Conservation (phyloP, 345 rosid species). For the Populus alba region DNA sequence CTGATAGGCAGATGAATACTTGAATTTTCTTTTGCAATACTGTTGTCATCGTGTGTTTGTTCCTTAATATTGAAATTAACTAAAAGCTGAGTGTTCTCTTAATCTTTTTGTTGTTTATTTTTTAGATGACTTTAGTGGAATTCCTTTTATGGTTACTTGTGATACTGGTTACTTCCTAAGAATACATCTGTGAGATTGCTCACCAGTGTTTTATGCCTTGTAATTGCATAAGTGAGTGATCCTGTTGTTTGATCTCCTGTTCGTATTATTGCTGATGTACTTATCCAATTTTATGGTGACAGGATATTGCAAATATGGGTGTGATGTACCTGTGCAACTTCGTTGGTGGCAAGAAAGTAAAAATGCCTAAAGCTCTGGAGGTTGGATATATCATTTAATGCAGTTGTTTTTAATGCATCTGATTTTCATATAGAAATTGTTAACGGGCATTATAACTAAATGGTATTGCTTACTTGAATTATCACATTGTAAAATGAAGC, state of each 20-base stretch:
- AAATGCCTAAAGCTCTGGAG: conserved; percentile 33
- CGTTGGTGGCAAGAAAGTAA: conserved; percentile 20
- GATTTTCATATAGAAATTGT: background rate
- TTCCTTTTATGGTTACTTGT: background rate
- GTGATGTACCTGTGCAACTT: conserved; percentile 30
- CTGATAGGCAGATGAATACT: background rate
- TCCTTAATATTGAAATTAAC: background rate
- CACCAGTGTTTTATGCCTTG: background rate
- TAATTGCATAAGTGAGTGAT: background rate
- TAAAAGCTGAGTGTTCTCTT: background rate
- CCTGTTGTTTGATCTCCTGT: background rate
- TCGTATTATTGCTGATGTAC: background rate
- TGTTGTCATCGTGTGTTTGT: background rate
- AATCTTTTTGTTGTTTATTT: background rate
- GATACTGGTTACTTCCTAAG: background rate
- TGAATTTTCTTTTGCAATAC: background rate
- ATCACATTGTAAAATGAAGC: background rate
- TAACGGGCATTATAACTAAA: background rate
- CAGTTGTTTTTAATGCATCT: background rate
- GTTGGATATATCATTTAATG: conserved; percentile 6
- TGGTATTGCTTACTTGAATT: background rate
- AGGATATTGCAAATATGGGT: conserved; percentile 37
- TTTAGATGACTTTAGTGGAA: background rate
- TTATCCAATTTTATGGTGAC: conserved; percentile 6
- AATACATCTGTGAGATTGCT: background rate